These are phyloP conservation scores for Candida smagusa DNA, from an alignment of 1,139 yeast species.

Conservation along the genomic window DNA sequence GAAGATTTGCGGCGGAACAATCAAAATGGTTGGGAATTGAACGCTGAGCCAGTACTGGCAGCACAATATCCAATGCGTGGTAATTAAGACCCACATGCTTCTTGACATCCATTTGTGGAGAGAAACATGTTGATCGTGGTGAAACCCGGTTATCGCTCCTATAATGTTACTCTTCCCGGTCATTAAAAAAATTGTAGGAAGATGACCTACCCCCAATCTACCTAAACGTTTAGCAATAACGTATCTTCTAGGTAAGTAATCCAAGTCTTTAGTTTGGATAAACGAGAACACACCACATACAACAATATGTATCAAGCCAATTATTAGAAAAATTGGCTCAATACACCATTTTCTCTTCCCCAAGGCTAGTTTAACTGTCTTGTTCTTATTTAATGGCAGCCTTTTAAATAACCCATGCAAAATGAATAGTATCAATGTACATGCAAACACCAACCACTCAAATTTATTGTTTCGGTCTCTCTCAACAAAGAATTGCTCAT, in stretches of 20 bases:
- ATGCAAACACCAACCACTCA: slow-evolving; percentile 35
- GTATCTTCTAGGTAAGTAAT: slow-evolving; percentile 37
- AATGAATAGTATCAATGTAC: slow-evolving; percentile 24
- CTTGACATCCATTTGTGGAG: slow-evolving; percentile 48
- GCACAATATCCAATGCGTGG: slow-evolving; percentile 33
- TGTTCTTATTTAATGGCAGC: slow-evolving; percentile 28
- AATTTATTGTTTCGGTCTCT: slow-evolving; percentile 29
- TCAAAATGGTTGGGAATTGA: slow-evolving; percentile 36
- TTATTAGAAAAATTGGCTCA: slow-evolving; percentile 25
- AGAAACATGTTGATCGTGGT: slow-evolving; percentile 35
- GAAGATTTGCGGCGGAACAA: slow-evolving; percentile 50
- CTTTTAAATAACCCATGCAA: slow-evolving; percentile 43
- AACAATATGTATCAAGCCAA: slow-evolving; percentile 21
- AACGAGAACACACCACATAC: slow-evolving; percentile 27
- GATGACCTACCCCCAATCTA: slow-evolving; percentile 38
- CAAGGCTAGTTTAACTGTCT: slow-evolving; percentile 10
- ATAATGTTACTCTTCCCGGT: slow-evolving; percentile 41
- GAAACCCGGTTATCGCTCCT: slow-evolving; percentile 39
- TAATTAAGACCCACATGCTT: slow-evolving; percentile 34
- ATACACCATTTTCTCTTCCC: slow-evolving; percentile 14
- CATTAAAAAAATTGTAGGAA: slow-evolving; percentile 36
- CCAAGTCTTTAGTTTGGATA: slow-evolving; percentile 33
- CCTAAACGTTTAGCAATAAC: slow-evolving; percentile 44
- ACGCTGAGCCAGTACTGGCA: slow-evolving; percentile 40
- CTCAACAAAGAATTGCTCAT: slow-evolving; percentile 36